Evolutionary conservation across 2,329 filamentous ascomycete genomes (phyloP).

Genomic region (Raffaelea arxii): DNA sequence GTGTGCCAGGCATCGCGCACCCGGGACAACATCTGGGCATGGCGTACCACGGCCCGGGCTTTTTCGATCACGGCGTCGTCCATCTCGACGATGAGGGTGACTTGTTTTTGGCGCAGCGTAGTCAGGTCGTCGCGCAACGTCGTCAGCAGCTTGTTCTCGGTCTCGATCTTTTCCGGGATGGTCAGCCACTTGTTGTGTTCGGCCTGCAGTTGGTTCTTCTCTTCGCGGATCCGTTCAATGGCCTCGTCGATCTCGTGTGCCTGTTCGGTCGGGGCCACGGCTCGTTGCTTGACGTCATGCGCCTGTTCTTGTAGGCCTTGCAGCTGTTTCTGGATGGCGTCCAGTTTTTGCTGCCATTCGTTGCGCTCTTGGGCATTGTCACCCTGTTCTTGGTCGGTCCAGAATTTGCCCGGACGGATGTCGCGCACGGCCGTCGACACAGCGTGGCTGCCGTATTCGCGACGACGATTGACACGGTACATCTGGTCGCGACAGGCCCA

Average conservation of each 20-base stretch:
- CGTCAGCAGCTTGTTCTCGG: conserved; percentile 24
- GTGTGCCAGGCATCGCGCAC: conserved; percentile 54
- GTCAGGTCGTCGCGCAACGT: conserved; percentile 20
- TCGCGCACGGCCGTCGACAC: conserved; percentile 57
- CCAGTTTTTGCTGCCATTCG: conserved; percentile 45
- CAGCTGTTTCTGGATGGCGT: conserved; percentile 28
- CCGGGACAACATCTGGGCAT: conserved; percentile 49
- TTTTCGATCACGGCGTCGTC: conserved; percentile 48
- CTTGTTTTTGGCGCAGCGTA: conserved; percentile 21
- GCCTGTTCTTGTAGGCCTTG: conserved; percentile 23
- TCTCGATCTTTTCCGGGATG: conserved; percentile 57
- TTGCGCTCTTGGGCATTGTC: conserved; percentile 57
- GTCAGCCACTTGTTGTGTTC: conserved; percentile 54
- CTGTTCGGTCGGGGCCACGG: conserved; percentile 24
- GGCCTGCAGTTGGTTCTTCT: conserved; percentile 60
- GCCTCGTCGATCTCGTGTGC: conserved; percentile 32
- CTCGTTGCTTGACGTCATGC: conserved; percentile 26
- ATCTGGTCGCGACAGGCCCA: conserved; percentile 61
- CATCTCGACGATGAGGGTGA: conserved; percentile 25
- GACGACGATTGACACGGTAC: conserved; percentile 59
- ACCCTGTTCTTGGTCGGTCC: conserved; percentile 70
- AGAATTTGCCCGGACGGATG: conserved; percentile 53
- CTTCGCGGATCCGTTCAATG: conserved; percentile 38
- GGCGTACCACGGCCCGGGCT: conserved; percentile 40
- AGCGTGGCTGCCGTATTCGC: conserved; percentile 70